phyloP scores from a whole-genome alignment of 2,329 filamentous ascomycete species.

The Microdochium trichocladiopsis region DNA sequence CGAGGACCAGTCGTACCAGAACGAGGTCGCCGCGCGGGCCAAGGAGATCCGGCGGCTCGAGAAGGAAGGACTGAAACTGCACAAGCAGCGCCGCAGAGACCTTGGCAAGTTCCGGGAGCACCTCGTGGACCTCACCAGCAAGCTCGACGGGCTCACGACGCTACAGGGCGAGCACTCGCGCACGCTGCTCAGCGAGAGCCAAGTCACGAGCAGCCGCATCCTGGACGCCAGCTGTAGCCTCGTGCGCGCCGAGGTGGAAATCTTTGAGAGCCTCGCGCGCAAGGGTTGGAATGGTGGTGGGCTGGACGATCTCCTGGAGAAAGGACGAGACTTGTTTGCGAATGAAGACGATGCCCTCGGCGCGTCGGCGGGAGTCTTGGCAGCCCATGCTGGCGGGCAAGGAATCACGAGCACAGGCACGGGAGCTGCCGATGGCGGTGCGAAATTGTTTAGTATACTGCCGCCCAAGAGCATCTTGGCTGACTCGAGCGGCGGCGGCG shows the following conservation, averaged over 20 bases:
- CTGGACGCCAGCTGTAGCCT: conserved; percentile 59
- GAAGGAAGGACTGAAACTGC: conserved; percentile 57
- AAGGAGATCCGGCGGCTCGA: conserved; percentile 57
- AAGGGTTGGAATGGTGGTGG: conserved; percentile 64
- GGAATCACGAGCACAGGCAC: conserved; percentile 17
- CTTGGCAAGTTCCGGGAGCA: conserved; percentile 56
- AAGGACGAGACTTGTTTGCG: conserved; percentile 55
- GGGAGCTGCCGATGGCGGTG: conserved; percentile 20
- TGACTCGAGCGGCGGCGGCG: conserved; percentile 25
- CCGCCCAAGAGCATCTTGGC: conserved; percentile 58
- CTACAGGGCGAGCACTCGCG: conserved; percentile 55
- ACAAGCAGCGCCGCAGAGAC: conserved; percentile 52
- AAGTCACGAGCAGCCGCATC: conserved; percentile 56
- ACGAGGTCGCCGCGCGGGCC: conserved; percentile 45
- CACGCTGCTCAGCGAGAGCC: conserved; percentile 52
- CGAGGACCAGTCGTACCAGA: conserved; percentile 54
- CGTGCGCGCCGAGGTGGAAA: conserved; percentile 62
- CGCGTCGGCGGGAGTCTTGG: conserved; percentile 1
- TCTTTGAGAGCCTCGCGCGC: conserved; percentile 58
- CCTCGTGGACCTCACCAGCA: conserved; percentile 54
- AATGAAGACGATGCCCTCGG: conserved; percentile 22
- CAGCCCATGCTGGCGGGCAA: conserved; percentile 1
- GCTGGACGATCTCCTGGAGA: conserved; percentile 58
- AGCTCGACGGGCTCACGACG: conserved; percentile 55
- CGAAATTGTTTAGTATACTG: conserved; percentile 57